Conservation (phyloP, 306 rosid genomes). For the Casuarina equisetifolia region DNA sequence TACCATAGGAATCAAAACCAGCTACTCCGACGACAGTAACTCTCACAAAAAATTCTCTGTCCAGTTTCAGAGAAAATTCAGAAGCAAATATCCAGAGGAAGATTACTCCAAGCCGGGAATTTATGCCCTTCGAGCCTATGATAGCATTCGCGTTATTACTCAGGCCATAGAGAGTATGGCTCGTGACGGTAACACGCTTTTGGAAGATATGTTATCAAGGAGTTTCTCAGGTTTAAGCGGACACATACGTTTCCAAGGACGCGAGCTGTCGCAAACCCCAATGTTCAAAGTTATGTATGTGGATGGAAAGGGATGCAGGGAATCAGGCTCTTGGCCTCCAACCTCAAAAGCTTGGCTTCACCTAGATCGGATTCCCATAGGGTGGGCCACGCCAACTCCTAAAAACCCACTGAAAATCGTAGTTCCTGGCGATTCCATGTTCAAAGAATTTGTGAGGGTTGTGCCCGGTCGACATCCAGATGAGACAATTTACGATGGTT, state of each 20-base stretch:
- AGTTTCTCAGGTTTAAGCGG: conserved; percentile 36
- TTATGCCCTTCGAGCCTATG: conserved; percentile 37
- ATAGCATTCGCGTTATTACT: conserved; percentile 24
- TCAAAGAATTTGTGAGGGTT: conserved; percentile 26
- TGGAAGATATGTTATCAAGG: not conserved
- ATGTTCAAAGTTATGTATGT: conserved; percentile 27
- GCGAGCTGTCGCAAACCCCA: conserved; percentile 4
- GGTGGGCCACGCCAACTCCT: conserved; percentile 32
- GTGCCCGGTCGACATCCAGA: not conserved
- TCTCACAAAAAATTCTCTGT: not conserved
- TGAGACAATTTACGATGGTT: conserved; percentile 20
- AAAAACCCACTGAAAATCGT: conserved; percentile 27
- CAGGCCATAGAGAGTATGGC: conserved; percentile 17
- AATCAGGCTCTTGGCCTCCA: not conserved
- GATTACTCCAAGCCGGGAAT: conserved; percentile 26
- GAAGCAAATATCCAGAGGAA: conserved; percentile 1
- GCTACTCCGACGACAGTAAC: conserved; percentile 19
- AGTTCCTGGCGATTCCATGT: conserved; percentile 22
- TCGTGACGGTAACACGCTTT: not conserved
- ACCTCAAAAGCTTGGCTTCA: not conserved
- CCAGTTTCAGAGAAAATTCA: conserved; percentile 16
- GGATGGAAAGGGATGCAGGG: conserved; percentile 1
- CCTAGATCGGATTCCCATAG: conserved; percentile 14
- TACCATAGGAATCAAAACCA: conserved; percentile 61
- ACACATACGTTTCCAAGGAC: conserved; percentile 22